Conservation (phyloP, 2,329 filamentous ascomycete species). For the Monilinia aucupariae region DNA sequence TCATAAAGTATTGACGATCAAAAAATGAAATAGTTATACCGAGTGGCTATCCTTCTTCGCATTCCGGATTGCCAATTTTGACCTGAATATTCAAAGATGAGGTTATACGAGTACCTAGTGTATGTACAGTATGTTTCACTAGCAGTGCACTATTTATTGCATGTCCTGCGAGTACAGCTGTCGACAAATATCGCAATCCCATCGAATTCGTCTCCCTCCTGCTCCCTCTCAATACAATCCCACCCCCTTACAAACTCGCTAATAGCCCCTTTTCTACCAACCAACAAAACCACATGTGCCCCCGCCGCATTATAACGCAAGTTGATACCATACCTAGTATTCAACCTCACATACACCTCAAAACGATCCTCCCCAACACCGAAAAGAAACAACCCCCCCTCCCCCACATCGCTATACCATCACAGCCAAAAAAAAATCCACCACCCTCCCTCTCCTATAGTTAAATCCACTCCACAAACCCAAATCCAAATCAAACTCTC, state of each 20-base stretch:
- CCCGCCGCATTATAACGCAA: conserved; percentile 34
- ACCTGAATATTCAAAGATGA: too few species aligned
- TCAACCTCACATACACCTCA: conserved; percentile 46
- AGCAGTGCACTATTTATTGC: background rate
- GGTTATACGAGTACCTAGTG: background rate
- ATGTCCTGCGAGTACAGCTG: too few species aligned
- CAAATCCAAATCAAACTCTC: too few species aligned
- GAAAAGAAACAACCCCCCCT: conserved; percentile 30
- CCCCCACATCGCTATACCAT: too few species aligned
- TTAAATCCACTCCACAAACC: too few species aligned
- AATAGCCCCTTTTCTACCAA: conserved; percentile 22
- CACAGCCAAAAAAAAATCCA: conserved; percentile 28
- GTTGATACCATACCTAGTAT: conserved; percentile 49
- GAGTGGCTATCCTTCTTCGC: too few species aligned
- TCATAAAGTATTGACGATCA: too few species aligned
- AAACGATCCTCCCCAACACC: conserved; percentile 21
- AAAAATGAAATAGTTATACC: too few species aligned
- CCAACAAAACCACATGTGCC: conserved; percentile 38
- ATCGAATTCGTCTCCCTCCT: background rate
- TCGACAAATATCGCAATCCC: too few species aligned
- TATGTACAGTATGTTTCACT: background rate
- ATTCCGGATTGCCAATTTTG: too few species aligned
- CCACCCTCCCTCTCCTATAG: too few species aligned
- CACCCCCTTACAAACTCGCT: background rate
- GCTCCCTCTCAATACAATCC: too few species aligned